Conservation (phyloP, 148 eudicot species). For the Nyssa sinensis region DNA sequence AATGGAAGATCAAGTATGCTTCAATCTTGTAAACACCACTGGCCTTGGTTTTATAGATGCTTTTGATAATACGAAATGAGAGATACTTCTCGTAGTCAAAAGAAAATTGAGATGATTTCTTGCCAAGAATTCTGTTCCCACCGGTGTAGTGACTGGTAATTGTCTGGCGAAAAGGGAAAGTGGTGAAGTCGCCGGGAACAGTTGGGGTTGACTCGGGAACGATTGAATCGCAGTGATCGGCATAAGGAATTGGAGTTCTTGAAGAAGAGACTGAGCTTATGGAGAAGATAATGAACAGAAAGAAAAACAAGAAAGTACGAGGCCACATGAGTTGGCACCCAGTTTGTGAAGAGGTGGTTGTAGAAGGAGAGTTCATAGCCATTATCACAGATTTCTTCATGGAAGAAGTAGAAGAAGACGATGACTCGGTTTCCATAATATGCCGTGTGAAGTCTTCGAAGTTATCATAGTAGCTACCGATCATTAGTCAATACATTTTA, state of each 20-base stretch:
- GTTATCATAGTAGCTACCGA: constrained; percentile 28
- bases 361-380: not conserved
- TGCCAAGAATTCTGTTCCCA: constrained; percentile 16
- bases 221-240: constrained; percentile 20
- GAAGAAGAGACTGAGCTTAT: constrained; percentile 9
- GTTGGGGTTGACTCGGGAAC: constrained; percentile 29
- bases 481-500: too few relatives aligned
- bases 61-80: not conserved
- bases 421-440: not conserved
- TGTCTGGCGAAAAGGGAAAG: not conserved
- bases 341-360: not conserved
- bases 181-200: not conserved
- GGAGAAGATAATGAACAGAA: not conserved
- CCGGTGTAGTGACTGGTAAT: constrained; percentile 8
- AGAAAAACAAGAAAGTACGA: not conserved
- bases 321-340: not conserved
- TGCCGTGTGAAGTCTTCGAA: not conserved
- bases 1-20: constrained; percentile 16
- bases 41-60: constrained; percentile 13
- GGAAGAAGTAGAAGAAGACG: not conserved
- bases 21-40: constrained; percentile 24
- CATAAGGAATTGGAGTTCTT: constrained; percentile 14
- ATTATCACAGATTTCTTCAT: not conserved
- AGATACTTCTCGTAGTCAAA: not conserved
- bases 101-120: not conserved